Percentiles rank a stretch among this genome's conserved stretches.
These are phyloP conservation scores for Calonectria fujianensis DNA, from an alignment of 2,329 filamentous ascomycete genomes.

Conservation along the genomic window DNA sequence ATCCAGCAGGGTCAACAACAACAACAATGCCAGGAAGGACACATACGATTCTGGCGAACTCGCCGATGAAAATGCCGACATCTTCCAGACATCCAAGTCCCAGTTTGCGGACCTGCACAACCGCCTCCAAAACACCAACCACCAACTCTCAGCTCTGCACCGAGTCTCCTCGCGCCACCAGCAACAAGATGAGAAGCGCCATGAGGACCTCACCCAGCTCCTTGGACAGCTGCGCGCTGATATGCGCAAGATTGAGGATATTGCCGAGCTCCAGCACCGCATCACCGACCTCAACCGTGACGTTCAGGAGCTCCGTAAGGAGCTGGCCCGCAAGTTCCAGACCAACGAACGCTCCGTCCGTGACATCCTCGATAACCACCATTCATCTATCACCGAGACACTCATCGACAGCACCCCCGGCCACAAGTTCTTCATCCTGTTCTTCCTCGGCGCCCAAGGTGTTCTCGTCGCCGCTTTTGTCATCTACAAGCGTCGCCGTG, in stretches of 20 bases:
- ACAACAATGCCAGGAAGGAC: conserved; percentile 52
- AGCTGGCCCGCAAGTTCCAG: conserved; percentile 70
- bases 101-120: conserved; percentile 92
- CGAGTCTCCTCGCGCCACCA: conserved; percentile 72
- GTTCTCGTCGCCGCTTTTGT: conserved; percentile 81
- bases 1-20: conserved; percentile 40
- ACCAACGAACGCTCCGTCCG: conserved; percentile 72
- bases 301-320: conserved; percentile 73
- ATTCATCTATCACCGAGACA: conserved; percentile 68
- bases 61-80: conserved; percentile 69
- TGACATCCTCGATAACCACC: conserved; percentile 71
- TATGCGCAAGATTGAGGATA: conserved; percentile 67
- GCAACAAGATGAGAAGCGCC: conserved; percentile 72
- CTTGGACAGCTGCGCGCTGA: conserved; percentile 68
- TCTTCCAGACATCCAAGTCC: conserved; percentile 68
- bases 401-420: conserved; percentile 69
- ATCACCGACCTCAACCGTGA: conserved; percentile 75
- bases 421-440: conserved; percentile 76
- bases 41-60: conserved; percentile 64
- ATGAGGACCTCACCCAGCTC: conserved; percentile 71
- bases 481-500: conserved; percentile 86
- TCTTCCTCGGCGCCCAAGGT: conserved; percentile 85
- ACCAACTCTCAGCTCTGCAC: conserved; percentile 80
- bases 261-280: conserved; percentile 66
- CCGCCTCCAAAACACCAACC: conserved; percentile 83